Evolutionary conservation across 768 basidiomycete species (phyloP).

Genomic region (Leccinum uliginosum): DNA sequence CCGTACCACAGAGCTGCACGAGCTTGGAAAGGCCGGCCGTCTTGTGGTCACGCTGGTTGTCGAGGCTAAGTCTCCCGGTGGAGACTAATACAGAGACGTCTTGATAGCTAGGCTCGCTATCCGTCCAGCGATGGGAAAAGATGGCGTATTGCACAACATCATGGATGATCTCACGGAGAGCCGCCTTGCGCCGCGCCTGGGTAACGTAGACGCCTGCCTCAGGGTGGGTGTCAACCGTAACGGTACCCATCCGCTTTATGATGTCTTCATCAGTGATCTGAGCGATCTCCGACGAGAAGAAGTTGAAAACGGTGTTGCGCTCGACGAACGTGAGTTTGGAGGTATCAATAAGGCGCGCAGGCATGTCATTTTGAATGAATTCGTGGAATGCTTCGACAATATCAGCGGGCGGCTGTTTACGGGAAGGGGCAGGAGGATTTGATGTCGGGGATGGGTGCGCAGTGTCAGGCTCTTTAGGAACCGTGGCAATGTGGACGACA

Average conservation of each 20-base stretch:
- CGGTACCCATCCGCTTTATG: not conserved
- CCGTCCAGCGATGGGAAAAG: conserved; percentile 26
- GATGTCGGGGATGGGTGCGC: not conserved
- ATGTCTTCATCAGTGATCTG: conserved; percentile 17
- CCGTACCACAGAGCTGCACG: conserved; percentile 19
- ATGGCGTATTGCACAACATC: conserved; percentile 20
- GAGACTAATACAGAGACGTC: conserved; percentile 3
- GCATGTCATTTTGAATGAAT: conserved; percentile 26
- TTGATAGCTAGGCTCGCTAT: conserved; percentile 21
- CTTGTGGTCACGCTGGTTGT: conserved; percentile 4
- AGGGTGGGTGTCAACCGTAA: conserved; percentile 1
- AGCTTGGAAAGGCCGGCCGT: conserved; percentile 15
- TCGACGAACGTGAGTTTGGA: conserved; percentile 20
- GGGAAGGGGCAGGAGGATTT: not conserved
- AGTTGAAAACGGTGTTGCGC: conserved; percentile 13
- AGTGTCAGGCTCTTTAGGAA: no score
- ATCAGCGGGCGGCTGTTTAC: not conserved
- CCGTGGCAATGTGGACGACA: not conserved
- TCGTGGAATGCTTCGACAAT: conserved; percentile 13
- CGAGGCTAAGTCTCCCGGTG: not conserved
- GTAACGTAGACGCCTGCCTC: conserved; percentile 15
- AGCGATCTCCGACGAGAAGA: conserved; percentile 18
- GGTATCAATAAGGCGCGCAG: conserved; percentile 23
- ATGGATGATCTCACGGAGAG: conserved; percentile 15
- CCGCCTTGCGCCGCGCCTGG: conserved; percentile 1